Percentiles rank a stretch among this genome's conserved stretches.
These are phyloP conservation scores for Diaporthe helianthi DNA, from an alignment of 2,329 filamentous ascomycete species.

Conservation along the genomic window DNA sequence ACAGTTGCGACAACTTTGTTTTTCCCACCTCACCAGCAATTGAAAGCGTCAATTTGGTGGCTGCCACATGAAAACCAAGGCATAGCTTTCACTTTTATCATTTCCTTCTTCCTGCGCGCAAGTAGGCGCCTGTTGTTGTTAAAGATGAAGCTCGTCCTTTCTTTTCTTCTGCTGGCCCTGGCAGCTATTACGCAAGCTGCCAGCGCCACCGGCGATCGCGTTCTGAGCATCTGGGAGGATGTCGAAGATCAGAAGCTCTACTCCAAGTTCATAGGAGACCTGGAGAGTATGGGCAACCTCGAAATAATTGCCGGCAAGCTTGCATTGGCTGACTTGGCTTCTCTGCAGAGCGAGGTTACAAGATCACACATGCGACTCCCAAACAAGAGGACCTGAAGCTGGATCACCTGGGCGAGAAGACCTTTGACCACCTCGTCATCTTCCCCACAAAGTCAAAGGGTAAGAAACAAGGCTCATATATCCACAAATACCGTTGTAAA, in stretches of 20 bases:
- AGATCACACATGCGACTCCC: constrained; percentile 81
- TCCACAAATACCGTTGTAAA: not conserved
- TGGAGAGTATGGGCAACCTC: constrained; percentile 63
- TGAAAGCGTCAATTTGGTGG: constrained; percentile 15
- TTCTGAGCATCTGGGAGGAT: constrained; percentile 89
- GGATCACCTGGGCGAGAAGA: constrained; percentile 85
- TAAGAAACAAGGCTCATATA: constrained; percentile 45
- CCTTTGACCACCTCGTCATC: constrained; percentile 89
- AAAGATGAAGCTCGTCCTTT: constrained; percentile 78
- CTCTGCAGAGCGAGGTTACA: constrained; percentile 77
- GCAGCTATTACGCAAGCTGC: constrained; percentile 73
- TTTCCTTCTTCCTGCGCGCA: constrained; percentile 34
- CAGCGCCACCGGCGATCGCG: constrained; percentile 78
- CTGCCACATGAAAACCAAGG: constrained; percentile 34
- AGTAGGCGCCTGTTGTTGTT: constrained; percentile 30
- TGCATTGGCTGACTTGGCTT: constrained; percentile 38
- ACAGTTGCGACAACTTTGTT: constrained; percentile 13
- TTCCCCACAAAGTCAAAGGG: constrained; percentile 92
- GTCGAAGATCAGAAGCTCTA: constrained; percentile 81
- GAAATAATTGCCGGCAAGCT: constrained; percentile 10
- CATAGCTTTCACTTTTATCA: constrained; percentile 28
- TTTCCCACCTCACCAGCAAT: constrained; percentile 18
- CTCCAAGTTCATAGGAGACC: constrained; percentile 78
- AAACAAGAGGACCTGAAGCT: constrained; percentile 80
- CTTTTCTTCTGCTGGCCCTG: constrained; percentile 72